Evolutionary conservation across 148 eudicot genomes (phyloP), one percentile per base, ranked within the genome.

Genomic region (Chenopodium berlandieri): DNA sequence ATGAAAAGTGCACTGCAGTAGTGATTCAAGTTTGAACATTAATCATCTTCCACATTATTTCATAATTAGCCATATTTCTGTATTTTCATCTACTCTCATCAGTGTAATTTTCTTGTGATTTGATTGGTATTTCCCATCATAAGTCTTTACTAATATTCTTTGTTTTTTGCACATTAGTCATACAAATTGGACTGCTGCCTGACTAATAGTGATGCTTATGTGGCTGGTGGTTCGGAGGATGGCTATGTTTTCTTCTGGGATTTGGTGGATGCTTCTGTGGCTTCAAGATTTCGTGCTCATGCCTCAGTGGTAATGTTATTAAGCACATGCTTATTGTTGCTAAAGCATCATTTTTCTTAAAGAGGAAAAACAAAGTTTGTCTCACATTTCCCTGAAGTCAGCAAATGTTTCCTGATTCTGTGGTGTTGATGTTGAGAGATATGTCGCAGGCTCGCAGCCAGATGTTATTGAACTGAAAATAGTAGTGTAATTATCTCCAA

Each of bases 131-230:
- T 34, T 22, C 44, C 58, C 34, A 2, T 67, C 12, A 19, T 2
- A 74, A 32, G 48, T 60, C 27, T 22, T 80, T 74, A 71, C 66
- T 7, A 54, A 68, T 77, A 67, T 71, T 64, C 81, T 20, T 32
- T 62, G 22, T 20, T n/a, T 22, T 56, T 83, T 79, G 74, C 75
- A 12, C 72, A 78, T 65, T 83, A 95, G 99, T 94, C 99, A 0
- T 95, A 84, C 88, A 95, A 95, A 85, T 89, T 92, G 89, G 99
- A 95, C 83, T 93, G 99, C 87, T 95, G 97, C 91, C 91, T 95
- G 63, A 93, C 97, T 79, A 95, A 94, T 86, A 87, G 85, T 50
- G 99, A 95, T 88, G 99, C 99, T 67, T 89, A 94, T 79, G 93
- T 95, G 71, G 76, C 89, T 86, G 92, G 97, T 71, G 99, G 97